A percentile compares a stretch with the other conserved stretches of the same genome.
Evolutionary conservation across 1,284 basidiomycete genomes (phyloP).

Genomic region (Cystobasidium sp.): DNA sequence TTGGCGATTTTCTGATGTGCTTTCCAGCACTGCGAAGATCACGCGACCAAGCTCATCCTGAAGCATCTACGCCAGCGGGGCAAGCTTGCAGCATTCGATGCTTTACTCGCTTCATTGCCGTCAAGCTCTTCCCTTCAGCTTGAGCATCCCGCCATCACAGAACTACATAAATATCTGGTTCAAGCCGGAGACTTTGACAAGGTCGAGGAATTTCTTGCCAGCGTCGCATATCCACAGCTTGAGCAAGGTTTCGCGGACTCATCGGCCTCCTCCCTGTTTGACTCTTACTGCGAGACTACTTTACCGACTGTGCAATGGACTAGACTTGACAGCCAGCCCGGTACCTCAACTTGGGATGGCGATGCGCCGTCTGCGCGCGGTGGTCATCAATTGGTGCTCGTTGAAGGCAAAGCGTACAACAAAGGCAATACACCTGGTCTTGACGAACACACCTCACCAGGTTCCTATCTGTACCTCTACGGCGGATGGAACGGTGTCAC

Average conservation of each 20-base stretch:
- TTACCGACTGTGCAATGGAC: conserved; percentile 38
- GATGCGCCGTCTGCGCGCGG: conserved; percentile 52
- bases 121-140: conserved; percentile 43
- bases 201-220: conserved; percentile 53
- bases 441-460: not conserved
- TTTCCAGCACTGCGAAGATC: conserved; percentile 51
- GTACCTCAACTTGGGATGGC: conserved; percentile 29
- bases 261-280: conserved; percentile 13
- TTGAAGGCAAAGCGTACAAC: conserved; percentile 20
- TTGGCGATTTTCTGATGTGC: not conserved
- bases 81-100: conserved; percentile 51
- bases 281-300: not conserved
- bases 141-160: conserved; percentile 55
- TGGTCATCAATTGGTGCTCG: conserved; percentile 56
- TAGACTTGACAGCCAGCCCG: conserved; percentile 33
- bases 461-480: conserved; percentile 53
- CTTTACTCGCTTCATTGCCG: conserved; percentile 38
- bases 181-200: conserved; percentile 53
- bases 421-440: not conserved
- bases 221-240: conserved; percentile 46
- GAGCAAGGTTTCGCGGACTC: not conserved
- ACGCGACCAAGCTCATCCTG: conserved; percentile 54
- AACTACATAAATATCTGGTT: conserved; percentile 54
- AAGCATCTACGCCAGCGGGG: conserved; percentile 56
- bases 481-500: conserved; percentile 57